Conservation (phyloP, 1,284 basidiomycete species). For the Volvariella volvacea region DNA sequence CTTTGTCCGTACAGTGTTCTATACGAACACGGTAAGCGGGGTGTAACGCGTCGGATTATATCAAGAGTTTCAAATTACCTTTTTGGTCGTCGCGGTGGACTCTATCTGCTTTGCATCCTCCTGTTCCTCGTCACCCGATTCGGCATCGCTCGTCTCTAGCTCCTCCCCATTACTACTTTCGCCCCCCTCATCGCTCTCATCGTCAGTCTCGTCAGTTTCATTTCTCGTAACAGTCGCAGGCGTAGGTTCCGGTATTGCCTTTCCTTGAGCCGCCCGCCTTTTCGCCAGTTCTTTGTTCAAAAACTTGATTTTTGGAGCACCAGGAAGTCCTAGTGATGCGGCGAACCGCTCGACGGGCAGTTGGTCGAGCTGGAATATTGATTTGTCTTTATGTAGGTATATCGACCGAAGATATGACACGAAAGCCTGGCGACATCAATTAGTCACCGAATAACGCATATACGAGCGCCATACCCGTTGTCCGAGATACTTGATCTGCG, state of each 20-base stretch:
- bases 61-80: too few relatives aligned
- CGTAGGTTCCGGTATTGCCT: too few relatives aligned
- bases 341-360: constrained; percentile 85
- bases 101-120: background rate
- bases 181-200: background rate
- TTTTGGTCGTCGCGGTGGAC: too few relatives aligned
- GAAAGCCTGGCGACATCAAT: constrained; percentile 62
- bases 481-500: constrained; percentile 95
- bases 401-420: constrained; percentile 94
- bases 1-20: constrained; percentile 72
- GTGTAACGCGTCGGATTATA: too few relatives aligned
- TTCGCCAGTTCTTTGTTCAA: constrained; percentile 68
- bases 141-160: constrained; percentile 19
- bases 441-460: constrained; percentile 4
- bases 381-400: constrained; percentile 91
- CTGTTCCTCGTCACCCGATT: constrained; percentile 20
- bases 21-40: constrained; percentile 1
- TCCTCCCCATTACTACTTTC: background rate
- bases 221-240: background rate
- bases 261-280: background rate
- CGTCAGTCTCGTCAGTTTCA: background rate
- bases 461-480: constrained; percentile 62
- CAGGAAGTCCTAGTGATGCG: constrained; percentile 87
- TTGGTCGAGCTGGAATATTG: constrained; percentile 81
- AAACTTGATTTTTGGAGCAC: constrained; percentile 95